These are phyloP conservation scores for Chrysophaeum taylorii DNA, from an alignment of 352 stramenopile species.

Conservation along the genomic window DNA sequence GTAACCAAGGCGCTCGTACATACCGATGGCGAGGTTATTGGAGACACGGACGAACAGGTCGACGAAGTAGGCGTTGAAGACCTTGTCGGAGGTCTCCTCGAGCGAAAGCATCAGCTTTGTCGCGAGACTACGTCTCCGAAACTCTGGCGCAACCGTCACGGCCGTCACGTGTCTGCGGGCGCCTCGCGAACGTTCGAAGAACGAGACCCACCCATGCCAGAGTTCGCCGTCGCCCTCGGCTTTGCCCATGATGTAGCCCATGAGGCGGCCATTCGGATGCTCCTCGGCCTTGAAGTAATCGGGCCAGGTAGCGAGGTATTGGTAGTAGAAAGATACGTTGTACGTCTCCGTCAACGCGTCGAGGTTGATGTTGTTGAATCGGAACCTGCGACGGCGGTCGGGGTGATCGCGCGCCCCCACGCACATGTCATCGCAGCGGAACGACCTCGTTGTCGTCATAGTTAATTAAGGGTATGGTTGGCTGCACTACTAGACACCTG, in stretches of 20 bases:
- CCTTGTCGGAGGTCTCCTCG: conserved; percentile 59
- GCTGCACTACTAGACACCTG: too few species aligned
- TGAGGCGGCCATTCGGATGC: conserved; percentile 76
- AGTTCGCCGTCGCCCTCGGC: conserved; percentile 78
- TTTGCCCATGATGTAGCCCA: conserved; percentile 73
- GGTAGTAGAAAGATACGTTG: conserved; percentile 92
- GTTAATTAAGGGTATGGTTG: conserved; percentile 25
- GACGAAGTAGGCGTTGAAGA: conserved; percentile 91
- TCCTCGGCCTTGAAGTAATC: conserved; percentile 87
- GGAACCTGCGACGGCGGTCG: too few species aligned
- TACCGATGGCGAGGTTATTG: conserved; percentile 77
- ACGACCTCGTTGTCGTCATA: conserved; percentile 89
- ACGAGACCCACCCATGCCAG: conserved; percentile 96
- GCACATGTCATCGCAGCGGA: conserved; percentile 90
- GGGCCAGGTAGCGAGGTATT: conserved; percentile 91
- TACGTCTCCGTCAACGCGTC: conserved; percentile 93
- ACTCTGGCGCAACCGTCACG: conserved; percentile 91
- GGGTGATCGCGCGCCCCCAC: too few species aligned
- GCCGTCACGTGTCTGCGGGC: too few species aligned
- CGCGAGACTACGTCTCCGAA: conserved; percentile 66
- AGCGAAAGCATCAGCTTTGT: conserved; percentile 86
- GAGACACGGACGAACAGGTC: conserved; percentile 95
- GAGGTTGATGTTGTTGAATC: conserved; percentile 97
- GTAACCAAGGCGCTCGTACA: conserved; percentile 85
- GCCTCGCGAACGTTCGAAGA: too few species aligned